Evolutionary conservation across 1,284 basidiomycete species (phyloP), one percentile per base, ranked within the genome.

Genomic region (Papiliotrema fonsecae): DNA sequence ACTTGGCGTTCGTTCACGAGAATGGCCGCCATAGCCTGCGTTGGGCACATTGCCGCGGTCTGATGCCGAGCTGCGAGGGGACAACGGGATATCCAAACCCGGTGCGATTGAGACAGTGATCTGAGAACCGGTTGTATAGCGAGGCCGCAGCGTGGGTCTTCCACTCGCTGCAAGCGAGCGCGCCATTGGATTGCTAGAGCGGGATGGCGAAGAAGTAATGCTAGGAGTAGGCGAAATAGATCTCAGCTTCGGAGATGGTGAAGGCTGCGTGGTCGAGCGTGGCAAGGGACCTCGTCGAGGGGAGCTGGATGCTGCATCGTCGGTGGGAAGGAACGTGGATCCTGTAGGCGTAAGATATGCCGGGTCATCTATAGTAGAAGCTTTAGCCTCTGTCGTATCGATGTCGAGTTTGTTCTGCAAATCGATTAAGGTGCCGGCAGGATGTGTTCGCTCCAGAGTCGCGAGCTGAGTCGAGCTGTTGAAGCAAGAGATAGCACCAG

Each of bases 1-100:
- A 47, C 65, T 69, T 1, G 70, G 70, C 1, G 69, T 70, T 14
- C 66, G 52, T 39, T 69, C 70, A 16, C 64, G 51, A 9, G 58
- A 57, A 42, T 67, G 66, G 7, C 56, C 37, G 4, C 42, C 47
- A 47, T 55, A 30, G 49, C 49, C 14, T 43, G 35, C 22, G 54
- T 48, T 26, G 47, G 55, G 37, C 30, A 42, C 40, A 51, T 54
- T 47, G 24, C 51, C 42, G 26, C 52, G 46, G 13, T 27, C 38
- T 6, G 24, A 25, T 6, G 27, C 25, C 3, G 38, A 2, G 31
- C 22, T 45, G 10, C 25, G 16, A 34, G 51, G 50, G 7, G 47
- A 30, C 4, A 16, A 19, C 14, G 48, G 35, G 16, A 38, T 37
- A 9, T 47, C 25, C 3, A 28, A 24, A 16, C 34, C 51, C 14